Percentiles rank a stretch among this genome's conserved stretches.
Evolutionary conservation across 805 yeast genomes (phyloP).

Genomic region (Crinitomyces ghanaensis): DNA sequence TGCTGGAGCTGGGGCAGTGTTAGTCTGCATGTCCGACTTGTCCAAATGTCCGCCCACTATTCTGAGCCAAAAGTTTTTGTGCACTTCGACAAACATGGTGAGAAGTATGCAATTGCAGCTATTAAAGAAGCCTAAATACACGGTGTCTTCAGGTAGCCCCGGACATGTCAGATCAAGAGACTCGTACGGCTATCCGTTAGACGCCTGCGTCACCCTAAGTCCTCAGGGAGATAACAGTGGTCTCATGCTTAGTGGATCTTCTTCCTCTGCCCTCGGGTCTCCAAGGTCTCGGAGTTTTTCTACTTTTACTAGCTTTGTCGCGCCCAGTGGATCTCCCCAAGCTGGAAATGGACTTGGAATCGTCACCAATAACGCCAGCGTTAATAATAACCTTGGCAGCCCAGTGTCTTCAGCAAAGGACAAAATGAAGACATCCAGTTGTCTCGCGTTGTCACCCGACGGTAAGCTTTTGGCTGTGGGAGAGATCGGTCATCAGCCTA

Average conservation of each 20-base stretch:
- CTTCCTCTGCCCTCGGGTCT: no score
- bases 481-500: slow-evolving; percentile 58
- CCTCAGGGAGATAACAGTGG: no score
- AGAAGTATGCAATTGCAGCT: slow-evolving; percentile 9
- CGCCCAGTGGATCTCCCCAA: no score
- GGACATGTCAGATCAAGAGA: slow-evolving; percentile 7
- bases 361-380: no score
- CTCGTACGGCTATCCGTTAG: slow-evolving; percentile 9
- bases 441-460: slow-evolving; percentile 50
- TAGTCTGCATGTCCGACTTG: slow-evolving; percentile 8
- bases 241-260: no score
- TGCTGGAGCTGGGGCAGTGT: slow-evolving; percentile 23
- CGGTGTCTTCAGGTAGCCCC: no score
- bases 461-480: slow-evolving; percentile 51
- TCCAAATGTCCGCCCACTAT: slow-evolving; percentile 2
- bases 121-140: no score
- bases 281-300: no score
- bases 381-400: no score
- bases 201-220: no score
- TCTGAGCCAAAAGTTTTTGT: slow-evolving; percentile 9
- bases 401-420: slow-evolving; percentile 15
- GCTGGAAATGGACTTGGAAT: no score
- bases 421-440: slow-evolving; percentile 41
- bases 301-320: no score
- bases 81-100: slow-evolving; percentile 13